Conservation (phyloP, 1,139 yeast species). For the Williopsis jadinii region DNA sequence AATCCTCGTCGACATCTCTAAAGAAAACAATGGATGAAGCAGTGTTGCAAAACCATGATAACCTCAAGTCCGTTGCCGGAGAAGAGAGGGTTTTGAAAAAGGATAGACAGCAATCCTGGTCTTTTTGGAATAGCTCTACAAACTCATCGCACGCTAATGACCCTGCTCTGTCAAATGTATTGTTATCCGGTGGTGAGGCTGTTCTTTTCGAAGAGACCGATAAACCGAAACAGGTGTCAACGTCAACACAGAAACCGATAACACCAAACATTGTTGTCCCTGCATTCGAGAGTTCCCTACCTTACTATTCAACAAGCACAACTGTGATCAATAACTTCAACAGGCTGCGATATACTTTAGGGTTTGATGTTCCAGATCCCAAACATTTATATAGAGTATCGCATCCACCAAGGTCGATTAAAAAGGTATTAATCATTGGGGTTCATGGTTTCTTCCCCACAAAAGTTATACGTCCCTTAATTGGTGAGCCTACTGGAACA, state of each 20-base stretch:
- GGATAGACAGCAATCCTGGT: constrained; percentile 18
- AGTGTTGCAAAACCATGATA: constrained; percentile 5
- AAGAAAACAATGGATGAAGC: constrained; percentile 11
- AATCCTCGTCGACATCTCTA: constrained; percentile 20
- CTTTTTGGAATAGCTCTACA: constrained; percentile 17
- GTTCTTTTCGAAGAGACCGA: constrained; percentile 15
- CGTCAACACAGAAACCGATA: constrained; percentile 2
- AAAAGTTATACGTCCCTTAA: constrained; percentile 70
- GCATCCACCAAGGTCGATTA: constrained; percentile 23
- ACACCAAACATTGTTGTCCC: constrained; percentile 28
- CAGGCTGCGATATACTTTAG: constrained; percentile 17
- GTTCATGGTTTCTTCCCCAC: constrained; percentile 96
- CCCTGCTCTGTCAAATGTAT: constrained; percentile 14
- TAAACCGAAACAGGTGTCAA: constrained; percentile 1
- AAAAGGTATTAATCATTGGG: constrained; percentile 72
- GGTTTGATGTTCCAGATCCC: constrained; percentile 20
- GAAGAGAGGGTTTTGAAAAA: constrained; percentile 1
- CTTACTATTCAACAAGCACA: constrained; percentile 18
- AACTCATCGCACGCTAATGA: constrained; percentile 4
- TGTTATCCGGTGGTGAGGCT: constrained; percentile 19
- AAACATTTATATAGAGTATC: constrained; percentile 25
- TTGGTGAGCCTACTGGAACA: constrained; percentile 93
- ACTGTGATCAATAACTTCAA: constrained; percentile 16
- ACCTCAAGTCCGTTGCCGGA: constrained; percentile 8
- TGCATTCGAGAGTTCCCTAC: constrained; percentile 25